Evolutionary conservation across 257 asterid genomes (phyloP), one percentile per base, ranked within the genome.

Genomic region (Petrea volubilis): DNA sequence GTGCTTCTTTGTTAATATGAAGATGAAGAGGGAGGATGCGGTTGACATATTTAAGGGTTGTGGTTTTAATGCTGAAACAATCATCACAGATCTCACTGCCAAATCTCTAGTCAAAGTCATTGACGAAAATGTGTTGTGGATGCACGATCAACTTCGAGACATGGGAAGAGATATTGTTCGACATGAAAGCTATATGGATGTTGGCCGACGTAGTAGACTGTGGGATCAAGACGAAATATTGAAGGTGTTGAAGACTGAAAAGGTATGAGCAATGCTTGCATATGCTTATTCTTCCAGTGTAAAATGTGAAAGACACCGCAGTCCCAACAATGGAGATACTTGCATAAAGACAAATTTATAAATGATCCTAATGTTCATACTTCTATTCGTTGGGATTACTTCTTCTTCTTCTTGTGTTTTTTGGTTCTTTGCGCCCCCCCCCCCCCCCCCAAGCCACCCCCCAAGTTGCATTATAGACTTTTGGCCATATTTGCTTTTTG

Each of bases 141-240:
- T 79, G 78, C 83, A 79, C 55, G 83, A 79, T 51, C 80, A 75
- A 59, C 63, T 79, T 51, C 63, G 65, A 34, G 80, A 79, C 52
- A 79, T 79, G 83, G 83, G 78, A 66, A 75, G 80, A 71, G 77
- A 79, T 50, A 65, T 79, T 74, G 80, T 74, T 52, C 27, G 46
- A 13, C 36, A 60, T 11, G 68, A 74, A 46, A 44, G 55, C 31
- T n/a, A 40, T 27, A n/a, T 28, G 7, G 71, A 71, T 51, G 27
- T 57, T 29, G 80, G 77, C 6, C 47, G 38, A 1, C 77, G 79
- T 17, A 79, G 74, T 43, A 75, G 83, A 57, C 60, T 79, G 18
- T 79, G 83, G 80, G 80, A 79, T 60, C 60, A 4, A 25, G 59
- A 51, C 34, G 78, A 74, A 15, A 68, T 79, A 52, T 36, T 70